Conservation (phyloP, 2,329 filamentous ascomycete genomes). For the Podosphaera fusca region DNA sequence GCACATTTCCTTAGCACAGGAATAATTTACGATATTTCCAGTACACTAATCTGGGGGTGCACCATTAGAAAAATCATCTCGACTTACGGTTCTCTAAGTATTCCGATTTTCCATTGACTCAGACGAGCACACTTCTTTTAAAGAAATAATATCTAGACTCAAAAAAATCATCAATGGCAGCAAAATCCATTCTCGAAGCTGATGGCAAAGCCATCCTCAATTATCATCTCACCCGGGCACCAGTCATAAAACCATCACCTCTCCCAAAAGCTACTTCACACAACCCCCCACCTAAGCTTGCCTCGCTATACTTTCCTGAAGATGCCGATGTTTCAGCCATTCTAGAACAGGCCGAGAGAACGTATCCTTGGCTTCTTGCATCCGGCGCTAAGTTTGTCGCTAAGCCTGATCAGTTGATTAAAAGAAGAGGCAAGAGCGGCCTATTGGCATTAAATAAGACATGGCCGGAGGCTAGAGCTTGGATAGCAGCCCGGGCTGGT, state of each 20-base stretch:
- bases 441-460: slow-evolving; percentile 91
- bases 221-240: slow-evolving; percentile 96
- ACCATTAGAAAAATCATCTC: too few relatives aligned
- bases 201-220: slow-evolving; percentile 99
- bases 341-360: slow-evolving; percentile 85
- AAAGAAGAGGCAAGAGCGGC: slow-evolving; percentile 97
- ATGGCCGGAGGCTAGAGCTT: slow-evolving; percentile 81
- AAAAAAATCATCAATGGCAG: slow-evolving; percentile 41
- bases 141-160: neutral
- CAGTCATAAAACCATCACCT: slow-evolving; percentile 93
- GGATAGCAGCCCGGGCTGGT: slow-evolving; percentile 78
- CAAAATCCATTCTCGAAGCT: slow-evolving; percentile 95
- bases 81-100: too few relatives aligned
- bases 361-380: slow-evolving; percentile 84
- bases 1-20: neutral
- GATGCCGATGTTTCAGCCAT: slow-evolving; percentile 63
- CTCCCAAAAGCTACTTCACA: slow-evolving; percentile 65
- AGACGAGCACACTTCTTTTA: neutral
- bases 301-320: slow-evolving; percentile 79
- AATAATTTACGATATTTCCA: too few relatives aligned
- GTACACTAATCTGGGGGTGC: too few relatives aligned
- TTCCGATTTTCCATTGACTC: too few relatives aligned
- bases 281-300: slow-evolving; percentile 79
- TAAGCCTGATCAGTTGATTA: slow-evolving; percentile 99
- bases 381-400: slow-evolving; percentile 80